A percentile compares a stretch with the other conserved stretches of the same genome.
These are phyloP conservation scores for Veloporphyrellus conicus DNA, from an alignment of 1,284 basidiomycete genomes.

Conservation along the genomic window DNA sequence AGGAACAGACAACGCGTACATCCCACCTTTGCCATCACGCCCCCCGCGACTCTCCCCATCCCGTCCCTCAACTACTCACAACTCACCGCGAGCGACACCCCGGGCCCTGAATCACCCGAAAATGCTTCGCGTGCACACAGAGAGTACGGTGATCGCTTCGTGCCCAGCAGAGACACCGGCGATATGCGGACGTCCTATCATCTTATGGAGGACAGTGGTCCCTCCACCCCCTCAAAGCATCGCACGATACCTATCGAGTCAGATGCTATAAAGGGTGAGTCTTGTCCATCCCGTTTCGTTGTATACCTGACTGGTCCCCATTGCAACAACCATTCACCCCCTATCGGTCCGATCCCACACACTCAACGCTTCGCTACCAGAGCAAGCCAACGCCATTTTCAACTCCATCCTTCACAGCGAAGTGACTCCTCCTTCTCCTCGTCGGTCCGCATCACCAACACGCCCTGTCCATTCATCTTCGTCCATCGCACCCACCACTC, in stretches of 20 bases:
- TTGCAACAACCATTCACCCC: neutral
- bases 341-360: constrained; percentile 10
- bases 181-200: constrained; percentile 75
- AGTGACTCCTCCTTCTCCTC: constrained; percentile 65
- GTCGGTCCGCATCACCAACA: constrained; percentile 56
- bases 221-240: constrained; percentile 64
- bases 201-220: constrained; percentile 64
- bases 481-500: constrained; percentile 53
- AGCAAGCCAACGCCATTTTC: constrained; percentile 78
- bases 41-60: constrained; percentile 33
- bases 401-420: constrained; percentile 69
- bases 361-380: constrained; percentile 32
- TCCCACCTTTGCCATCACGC: constrained; percentile 36
- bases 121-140: constrained; percentile 38
- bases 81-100: constrained; percentile 52
- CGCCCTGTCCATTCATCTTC: constrained; percentile 41
- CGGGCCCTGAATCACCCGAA: constrained; percentile 51
- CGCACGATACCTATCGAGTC: constrained; percentile 73
- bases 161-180: constrained; percentile 65
- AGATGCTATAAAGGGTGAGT: constrained; percentile 68
- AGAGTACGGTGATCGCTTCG: constrained; percentile 75
- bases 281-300: neutral
- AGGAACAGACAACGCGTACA: constrained; percentile 52
- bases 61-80: constrained; percentile 53
- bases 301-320: neutral